Evolutionary conservation across 768 basidiomycete genomes (phyloP), one percentile per base, ranked within the genome.

Genomic region (Leucocoprinus sp.): DNA sequence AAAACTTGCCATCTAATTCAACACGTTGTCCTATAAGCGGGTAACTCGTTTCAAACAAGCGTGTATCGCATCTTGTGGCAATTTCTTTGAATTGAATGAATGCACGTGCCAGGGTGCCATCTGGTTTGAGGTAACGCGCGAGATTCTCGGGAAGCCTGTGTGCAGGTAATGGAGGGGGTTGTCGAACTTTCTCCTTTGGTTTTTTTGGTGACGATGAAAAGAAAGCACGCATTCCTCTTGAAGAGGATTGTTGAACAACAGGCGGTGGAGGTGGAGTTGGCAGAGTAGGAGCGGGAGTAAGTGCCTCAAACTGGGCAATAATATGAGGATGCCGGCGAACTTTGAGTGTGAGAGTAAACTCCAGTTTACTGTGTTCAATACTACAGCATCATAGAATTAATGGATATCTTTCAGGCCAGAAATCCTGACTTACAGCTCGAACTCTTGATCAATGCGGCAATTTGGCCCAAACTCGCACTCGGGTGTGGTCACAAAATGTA

Each of bases 401-500:
- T 24, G 14, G 24, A 48, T 18, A 1, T 31, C 26, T 22, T 22
- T 33, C 12, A 15, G 12, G 1, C n/a, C 9, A 37, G 7, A 41
- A 15, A 37, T 50, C 37, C 6, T 28, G 37, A 71, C 88, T 40
- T 60, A 92, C 89, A 93, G 67, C 56, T 93, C 91, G 55, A 93
- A 93, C 59, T 93, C 91, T 60, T 92, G 89, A 37, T 88, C 82
- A 44, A 93, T 84, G 8, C 71, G 69, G 42, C 76, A 74, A 37
- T 84, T 78, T 33, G 60, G 57, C 22, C 61, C 68, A 2, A 93
- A 60, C n/a, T 70, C 67, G 43, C 71, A 76, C 55, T 88, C 85
- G 1, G 87, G 91, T 6, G 90, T 96, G 3, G 87, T 89, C 27
- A 97, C 93, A 52, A 85, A 93, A 62, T 96, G 93, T 40, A 97